Conservation (phyloP, 768 basidiomycete species). For the Boletus huronensis region DNA sequence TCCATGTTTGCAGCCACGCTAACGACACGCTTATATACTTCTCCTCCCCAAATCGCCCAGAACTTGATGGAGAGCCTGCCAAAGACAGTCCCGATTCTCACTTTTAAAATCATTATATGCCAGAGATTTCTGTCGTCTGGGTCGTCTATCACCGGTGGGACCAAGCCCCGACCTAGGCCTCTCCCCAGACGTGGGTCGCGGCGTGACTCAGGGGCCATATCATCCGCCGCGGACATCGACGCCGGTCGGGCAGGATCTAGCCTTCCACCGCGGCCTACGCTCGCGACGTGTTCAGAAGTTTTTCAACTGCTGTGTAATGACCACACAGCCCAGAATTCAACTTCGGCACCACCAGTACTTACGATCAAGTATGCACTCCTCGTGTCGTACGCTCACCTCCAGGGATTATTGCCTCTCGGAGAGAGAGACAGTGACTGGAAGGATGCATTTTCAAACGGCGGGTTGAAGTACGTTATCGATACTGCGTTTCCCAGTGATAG, state of each 20-base stretch:
- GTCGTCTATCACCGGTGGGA: constrained; percentile 7
- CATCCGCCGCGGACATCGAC: constrained; percentile 9
- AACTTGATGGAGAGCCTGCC: constrained; percentile 37
- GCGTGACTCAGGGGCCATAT: constrained; percentile 3
- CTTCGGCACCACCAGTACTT: constrained; percentile 8
- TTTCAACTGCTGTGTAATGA: constrained; percentile 22
- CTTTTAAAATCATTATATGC: constrained; percentile 45
- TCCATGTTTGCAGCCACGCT: constrained; percentile 35
- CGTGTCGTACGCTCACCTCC: constrained; percentile 38
- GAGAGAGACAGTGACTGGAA: constrained; percentile 37
- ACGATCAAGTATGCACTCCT: constrained; percentile 40
- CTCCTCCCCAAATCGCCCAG: constrained; percentile 27
- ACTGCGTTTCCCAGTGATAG: constrained; percentile 24
- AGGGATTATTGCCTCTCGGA: constrained; percentile 18
- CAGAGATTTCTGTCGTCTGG: constrained; percentile 36
- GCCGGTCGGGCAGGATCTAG: constrained; percentile 17
- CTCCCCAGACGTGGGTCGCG: constrained; percentile 26
- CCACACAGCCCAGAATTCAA: constrained; percentile 4
- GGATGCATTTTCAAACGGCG: constrained; percentile 23
- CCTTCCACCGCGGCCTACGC: constrained; percentile 25
- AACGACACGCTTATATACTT: constrained; percentile 34
- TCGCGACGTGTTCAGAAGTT: constrained; percentile 26
- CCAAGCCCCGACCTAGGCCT: constrained; percentile 33
- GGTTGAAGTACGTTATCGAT: constrained; percentile 25
- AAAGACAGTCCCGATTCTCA: constrained; percentile 33